Evolutionary conservation across 140 eudicot genomes (phyloP).

Genomic region (Erigeron philadelphicus): DNA sequence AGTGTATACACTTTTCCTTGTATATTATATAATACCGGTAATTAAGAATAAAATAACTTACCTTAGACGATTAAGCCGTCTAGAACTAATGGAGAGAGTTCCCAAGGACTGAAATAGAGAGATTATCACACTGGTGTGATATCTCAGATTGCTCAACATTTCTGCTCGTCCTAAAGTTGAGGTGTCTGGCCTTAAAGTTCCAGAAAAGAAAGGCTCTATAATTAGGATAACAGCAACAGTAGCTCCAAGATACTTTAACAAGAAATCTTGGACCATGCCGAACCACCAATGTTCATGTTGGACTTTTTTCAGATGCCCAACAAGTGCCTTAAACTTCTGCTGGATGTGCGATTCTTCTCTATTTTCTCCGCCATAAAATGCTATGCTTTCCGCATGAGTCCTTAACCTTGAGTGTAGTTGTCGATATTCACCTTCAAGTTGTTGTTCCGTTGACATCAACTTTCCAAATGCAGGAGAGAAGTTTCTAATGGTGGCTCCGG

Average conservation of each 20-base stretch:
- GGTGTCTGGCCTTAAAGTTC: conserved; percentile 77
- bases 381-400: conserved; percentile 98
- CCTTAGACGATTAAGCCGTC: conserved; percentile 97
- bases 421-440: conserved; percentile 92
- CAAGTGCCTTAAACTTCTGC: conserved; percentile 67
- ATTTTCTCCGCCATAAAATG: conserved; percentile 92
- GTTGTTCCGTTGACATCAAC: conserved; percentile 88
- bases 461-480: conserved; percentile 96
- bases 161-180: conserved; percentile 97
- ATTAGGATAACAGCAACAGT: conserved; percentile 95
- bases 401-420: conserved; percentile 93
- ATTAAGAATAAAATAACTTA: conserved; percentile 1
- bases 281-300: conserved; percentile 99
- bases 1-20: conserved; percentile 1
- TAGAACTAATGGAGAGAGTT: conserved; percentile 90
- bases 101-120: conserved; percentile 94
- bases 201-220: conserved; percentile 97
- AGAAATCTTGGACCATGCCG: conserved; percentile 98
- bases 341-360: conserved; percentile 96
- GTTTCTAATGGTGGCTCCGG: conserved; percentile 80
- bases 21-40: neutral
- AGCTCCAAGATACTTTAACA: conserved; percentile 96
- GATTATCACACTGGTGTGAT: conserved; percentile 94
- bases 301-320: conserved; percentile 69
- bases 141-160: conserved; percentile 96